Base-by-base conservation (phyloP, 768 basidiomycete genomes). In the Crucibulum laeve region DNA sequence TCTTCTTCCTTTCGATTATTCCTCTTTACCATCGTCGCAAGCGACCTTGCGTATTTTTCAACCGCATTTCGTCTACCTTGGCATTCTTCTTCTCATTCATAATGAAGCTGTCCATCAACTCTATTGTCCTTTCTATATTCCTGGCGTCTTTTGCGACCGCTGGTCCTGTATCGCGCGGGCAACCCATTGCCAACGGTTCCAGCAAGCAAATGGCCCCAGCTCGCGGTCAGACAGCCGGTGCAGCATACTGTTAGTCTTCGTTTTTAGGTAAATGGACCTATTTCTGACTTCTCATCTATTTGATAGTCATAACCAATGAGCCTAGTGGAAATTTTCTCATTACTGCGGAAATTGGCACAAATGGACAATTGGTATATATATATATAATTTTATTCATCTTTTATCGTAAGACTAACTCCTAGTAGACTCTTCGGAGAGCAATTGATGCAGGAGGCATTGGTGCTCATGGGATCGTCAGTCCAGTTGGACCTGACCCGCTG, bases 231-330 rank as follows among this genome's bases (percentile, higher is more conserved):
- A 7, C 28, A 7, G 61, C 67, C 17, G 69, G 62, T 10, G 59
- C 62, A 15, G 52, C 56, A 8, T 61, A 61, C 38, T 57, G 59
- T 63, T 40, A 25, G 58, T 38, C 10, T 39, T 28, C 10, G 7
- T 17, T 25, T 13, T 37, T 6, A 13, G 15, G 3, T 35, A 35
- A 17, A 2, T 25, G 25, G 22, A n/a, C 5, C 13, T 23, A n/a
- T 39, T 34, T 3, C 44, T 38, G 13, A 30, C 28, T n/a, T 30
- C 38, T 44, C 42, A 21, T 36, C 24, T n/a, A n/a, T n/a, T n/a
- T n/a, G n/a, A n/a, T 46, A 78, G 75, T 76, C 54, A 69, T 76
- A 24, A 73, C 74, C 26, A 78, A 78, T 49, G 71, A 75, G 38
- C 66, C 69, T 3, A 48, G 51, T 25, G 71, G 69, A 15, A 76